phyloP scores from a whole-genome alignment of 331 rosid genomes.

The Quercus tomentella region DNA sequence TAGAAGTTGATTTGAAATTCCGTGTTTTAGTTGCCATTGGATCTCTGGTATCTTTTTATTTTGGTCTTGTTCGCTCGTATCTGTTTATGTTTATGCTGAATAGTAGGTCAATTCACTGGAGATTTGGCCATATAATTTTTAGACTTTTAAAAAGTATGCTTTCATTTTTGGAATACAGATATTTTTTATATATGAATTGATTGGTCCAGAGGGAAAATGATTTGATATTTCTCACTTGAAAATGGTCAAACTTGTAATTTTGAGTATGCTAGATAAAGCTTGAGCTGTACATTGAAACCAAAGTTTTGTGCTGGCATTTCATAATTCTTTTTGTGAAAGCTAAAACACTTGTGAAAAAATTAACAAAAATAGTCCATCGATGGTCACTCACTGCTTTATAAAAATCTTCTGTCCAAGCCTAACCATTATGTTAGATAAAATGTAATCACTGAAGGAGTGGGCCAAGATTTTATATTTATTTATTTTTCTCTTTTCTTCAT shows the following conservation, averaged over 20 bases:
- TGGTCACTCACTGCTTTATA: no score
- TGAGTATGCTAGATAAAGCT: background rate
- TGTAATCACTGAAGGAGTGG: background rate
- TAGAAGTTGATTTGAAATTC: slow-evolving; percentile 75
- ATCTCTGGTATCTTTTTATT: slow-evolving; percentile 58
- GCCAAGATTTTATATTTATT: background rate
- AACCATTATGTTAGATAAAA: no score
- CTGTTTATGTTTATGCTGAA: background rate
- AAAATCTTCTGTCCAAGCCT: no score
- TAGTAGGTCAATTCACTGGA: background rate
- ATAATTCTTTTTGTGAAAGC: background rate
- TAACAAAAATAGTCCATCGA: no score
- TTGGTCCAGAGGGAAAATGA: background rate
- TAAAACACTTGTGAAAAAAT: no score
- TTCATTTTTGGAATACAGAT: background rate
- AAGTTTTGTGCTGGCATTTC: background rate
- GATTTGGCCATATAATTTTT: background rate
- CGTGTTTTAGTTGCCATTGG: slow-evolving; percentile 96
- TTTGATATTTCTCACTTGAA: background rate
- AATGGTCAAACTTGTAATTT: background rate
- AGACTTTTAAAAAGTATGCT: background rate
- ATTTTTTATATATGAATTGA: background rate
- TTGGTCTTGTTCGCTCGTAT: background rate
- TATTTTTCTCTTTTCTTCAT: no score
- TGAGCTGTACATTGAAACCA: background rate